Percentiles rank a stretch among this genome's conserved stretches.
phyloP scores from a whole-genome alignment of 306 rosid species.

The Cucurbita maxima region DNA sequence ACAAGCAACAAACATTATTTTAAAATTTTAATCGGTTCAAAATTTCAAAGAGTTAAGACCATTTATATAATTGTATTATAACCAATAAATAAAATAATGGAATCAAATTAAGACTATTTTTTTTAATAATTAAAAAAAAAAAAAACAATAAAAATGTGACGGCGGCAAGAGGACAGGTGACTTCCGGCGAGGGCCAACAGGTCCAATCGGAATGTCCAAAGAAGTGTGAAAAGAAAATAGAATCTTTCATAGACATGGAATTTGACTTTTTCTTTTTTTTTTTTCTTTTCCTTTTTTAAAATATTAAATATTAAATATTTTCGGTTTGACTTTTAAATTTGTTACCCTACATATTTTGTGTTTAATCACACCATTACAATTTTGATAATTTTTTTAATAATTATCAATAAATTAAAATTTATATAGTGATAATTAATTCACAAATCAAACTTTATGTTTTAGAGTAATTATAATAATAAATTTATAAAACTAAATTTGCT shows the following conservation, averaged over 20 bases:
- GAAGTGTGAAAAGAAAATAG: background rate
- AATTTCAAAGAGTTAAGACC: too few species aligned
- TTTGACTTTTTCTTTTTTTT: background rate
- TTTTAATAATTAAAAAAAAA: background rate
- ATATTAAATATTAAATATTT: background rate
- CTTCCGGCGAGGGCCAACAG: background rate
- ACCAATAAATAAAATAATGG: background rate
- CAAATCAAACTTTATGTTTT: too few species aligned
- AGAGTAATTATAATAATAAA: too few species aligned
- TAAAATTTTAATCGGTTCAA: too few species aligned
- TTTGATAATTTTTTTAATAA: too few species aligned
- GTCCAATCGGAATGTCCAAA: background rate
- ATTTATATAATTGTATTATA: background rate
- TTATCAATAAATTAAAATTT: too few species aligned
- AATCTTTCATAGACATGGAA: background rate
- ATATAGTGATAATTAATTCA: too few species aligned
- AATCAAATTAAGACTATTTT: background rate
- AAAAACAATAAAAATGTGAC: background rate
- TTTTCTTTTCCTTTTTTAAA: background rate
- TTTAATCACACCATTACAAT: too few species aligned
- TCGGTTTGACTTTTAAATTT: background rate
- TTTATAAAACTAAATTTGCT: too few species aligned
- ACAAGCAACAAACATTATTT: too few species aligned
- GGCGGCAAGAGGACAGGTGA: background rate
- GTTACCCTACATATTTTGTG: too few species aligned